These are phyloP conservation scores for Oxytropis ochrocephala DNA, from an alignment of 306 rosid species.

Conservation along the genomic window DNA sequence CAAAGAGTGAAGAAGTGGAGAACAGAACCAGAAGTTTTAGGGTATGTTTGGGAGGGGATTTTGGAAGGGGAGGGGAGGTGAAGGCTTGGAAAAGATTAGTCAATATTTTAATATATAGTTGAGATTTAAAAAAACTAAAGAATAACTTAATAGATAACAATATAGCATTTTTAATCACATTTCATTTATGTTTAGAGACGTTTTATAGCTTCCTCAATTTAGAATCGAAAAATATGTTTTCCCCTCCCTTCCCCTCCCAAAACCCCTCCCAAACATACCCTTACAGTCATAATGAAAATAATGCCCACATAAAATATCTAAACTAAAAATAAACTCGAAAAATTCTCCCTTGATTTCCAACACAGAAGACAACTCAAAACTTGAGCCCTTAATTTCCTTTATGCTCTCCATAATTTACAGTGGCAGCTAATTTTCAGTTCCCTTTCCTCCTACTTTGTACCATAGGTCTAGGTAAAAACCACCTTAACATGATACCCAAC, in stretches of 20 bases:
- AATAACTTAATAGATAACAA: too few species aligned
- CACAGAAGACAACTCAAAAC: not conserved
- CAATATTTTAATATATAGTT: too few species aligned
- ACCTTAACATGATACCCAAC: not conserved
- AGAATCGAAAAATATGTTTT: too few species aligned
- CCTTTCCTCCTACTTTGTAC: not conserved
- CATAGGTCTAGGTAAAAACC: not conserved
- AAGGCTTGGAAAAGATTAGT: too few species aligned
- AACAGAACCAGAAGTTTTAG: not conserved
- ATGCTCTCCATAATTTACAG: not conserved
- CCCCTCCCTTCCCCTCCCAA: too few species aligned
- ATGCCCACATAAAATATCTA: not conserved
- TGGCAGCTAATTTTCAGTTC: not conserved
- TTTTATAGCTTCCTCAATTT: too few species aligned
- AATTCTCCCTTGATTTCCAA: not conserved
- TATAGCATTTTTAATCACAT: too few species aligned
- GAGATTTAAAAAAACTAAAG: too few species aligned
- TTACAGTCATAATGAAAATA: not conserved
- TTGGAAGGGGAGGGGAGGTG: too few species aligned
- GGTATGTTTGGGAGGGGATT: too few species aligned
- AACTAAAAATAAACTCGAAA: not conserved
- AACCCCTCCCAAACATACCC: too few species aligned
- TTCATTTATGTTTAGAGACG: too few species aligned
- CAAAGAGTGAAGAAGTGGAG: not conserved
- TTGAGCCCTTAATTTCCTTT: not conserved